Evolutionary conservation across 2,329 filamentous ascomycete genomes (phyloP).

Genomic region (Ophiostoma perfectum): DNA sequence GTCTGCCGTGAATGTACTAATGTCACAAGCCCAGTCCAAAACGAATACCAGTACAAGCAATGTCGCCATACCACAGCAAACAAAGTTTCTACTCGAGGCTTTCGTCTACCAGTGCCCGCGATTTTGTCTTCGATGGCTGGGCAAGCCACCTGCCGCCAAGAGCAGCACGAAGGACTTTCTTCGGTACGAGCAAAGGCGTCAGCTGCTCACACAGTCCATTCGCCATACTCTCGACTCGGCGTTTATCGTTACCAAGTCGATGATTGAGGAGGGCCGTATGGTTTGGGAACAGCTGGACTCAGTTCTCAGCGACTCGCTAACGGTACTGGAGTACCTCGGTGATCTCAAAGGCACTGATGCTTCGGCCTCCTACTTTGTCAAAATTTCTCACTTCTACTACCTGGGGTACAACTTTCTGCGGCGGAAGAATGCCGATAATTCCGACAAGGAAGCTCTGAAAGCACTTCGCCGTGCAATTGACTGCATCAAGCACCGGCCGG

Average conservation of each 20-base stretch:
- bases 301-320: conserved; percentile 51
- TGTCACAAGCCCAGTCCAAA: conserved; percentile 23
- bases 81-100: conserved; percentile 44
- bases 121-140: conserved; percentile 57
- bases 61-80: not conserved
- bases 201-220: conserved; percentile 48
- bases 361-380: conserved; percentile 48
- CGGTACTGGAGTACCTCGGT: conserved; percentile 50
- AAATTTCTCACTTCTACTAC: conserved; percentile 68
- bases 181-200: conserved; percentile 57
- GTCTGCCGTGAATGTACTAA: conserved; percentile 47
- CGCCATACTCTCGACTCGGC: conserved; percentile 56
- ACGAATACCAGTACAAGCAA: not conserved
- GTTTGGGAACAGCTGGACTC: conserved; percentile 54
- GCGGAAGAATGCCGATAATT: conserved; percentile 39
- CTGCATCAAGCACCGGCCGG: conserved; percentile 50
- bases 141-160: conserved; percentile 48
- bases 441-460: conserved; percentile 36
- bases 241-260: conserved; percentile 50
- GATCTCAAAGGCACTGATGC: conserved; percentile 33
- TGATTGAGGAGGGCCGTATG: conserved; percentile 44
- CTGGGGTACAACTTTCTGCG: conserved; percentile 51
- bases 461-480: conserved; percentile 61
- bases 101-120: conserved; percentile 56
- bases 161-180: conserved; percentile 52